Evolutionary conservation across 257 asterid species (phyloP), one percentile per base, ranked within the genome.

Genomic region (Haberlea rhodopensis): DNA sequence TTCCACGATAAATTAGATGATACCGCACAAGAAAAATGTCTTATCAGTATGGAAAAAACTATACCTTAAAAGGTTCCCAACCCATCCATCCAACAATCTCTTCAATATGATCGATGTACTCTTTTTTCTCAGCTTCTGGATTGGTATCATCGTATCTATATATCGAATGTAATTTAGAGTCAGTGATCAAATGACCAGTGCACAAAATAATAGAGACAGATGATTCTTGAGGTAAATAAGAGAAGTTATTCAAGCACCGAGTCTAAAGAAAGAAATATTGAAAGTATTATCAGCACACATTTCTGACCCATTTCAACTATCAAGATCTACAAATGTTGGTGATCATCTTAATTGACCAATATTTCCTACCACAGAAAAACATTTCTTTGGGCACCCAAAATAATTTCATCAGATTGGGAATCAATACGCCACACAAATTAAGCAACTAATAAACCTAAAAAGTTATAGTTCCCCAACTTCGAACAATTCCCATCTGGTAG

Each of bases 31-130:
- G n/a, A 28, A 62, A 19, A 37, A 11, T 8, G 37, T 31, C n/a
- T 52, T 11, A 58, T n/a, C 26, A 28, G 54, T 57, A 61, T 53
- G 53, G 45, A 52, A 20, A 29, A 67, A 37, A 58, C 31, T 49
- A 34, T 74, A 92, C 99, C 97, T 89, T 87, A 68, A 82, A 87
- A 60, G 99, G 96, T 75, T 87, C 81, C 99, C 99, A 92, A 65
- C 99, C 99, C 95, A 89, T 89, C 99, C 99, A 89, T 45, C 88
- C 68, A 40, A 89, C 99, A 75, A 92, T 89, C 77, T 92, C 97
- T 81, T 82, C 78, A 48, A 89, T 92, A 63, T 89, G 97, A 75
- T 92, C 87, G 3, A 92, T 92, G 60, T 92, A 92, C 78, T 92
- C 99, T 66, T 84, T 84, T 78, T 89, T 92, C 71, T 89, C 99